A percentile compares a stretch with the other conserved stretches of the same genome.
These are phyloP conservation scores for Fusarium euwallaceae DNA, from an alignment of 2,329 filamentous ascomycete species.

Conservation along the genomic window DNA sequence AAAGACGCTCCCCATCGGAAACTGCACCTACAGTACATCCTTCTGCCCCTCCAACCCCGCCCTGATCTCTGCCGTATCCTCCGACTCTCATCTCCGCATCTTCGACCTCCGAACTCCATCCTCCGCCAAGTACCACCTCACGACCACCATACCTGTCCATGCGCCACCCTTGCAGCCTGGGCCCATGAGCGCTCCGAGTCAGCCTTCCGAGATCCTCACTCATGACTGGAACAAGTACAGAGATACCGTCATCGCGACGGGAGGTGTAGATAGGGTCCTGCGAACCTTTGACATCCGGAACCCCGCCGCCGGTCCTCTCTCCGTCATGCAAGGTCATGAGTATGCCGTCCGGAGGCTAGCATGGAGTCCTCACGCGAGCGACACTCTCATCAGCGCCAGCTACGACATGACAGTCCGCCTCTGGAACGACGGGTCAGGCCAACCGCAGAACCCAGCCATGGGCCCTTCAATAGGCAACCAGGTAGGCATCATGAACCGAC, in stretches of 20 bases:
- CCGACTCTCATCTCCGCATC: slow-evolving; percentile 88
- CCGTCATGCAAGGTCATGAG: slow-evolving; percentile 85
- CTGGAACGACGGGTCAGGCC: slow-evolving; percentile 81
- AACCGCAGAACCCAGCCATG: slow-evolving; percentile 51
- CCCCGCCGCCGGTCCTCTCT: slow-evolving; percentile 77
- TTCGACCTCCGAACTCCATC: slow-evolving; percentile 93
- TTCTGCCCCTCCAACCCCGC: slow-evolving; percentile 91
- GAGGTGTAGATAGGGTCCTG: slow-evolving; percentile 87
- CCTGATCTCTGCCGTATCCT: slow-evolving; percentile 87
- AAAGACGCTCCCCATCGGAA: slow-evolving; percentile 89
- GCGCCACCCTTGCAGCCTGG: slow-evolving; percentile 66
- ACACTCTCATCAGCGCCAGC: slow-evolving; percentile 88
- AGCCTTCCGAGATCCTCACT: slow-evolving; percentile 87
- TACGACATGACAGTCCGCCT: slow-evolving; percentile 98
- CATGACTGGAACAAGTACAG: slow-evolving; percentile 99
- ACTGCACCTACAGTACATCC: slow-evolving; percentile 92
- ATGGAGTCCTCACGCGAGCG: slow-evolving; percentile 94
- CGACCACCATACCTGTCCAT: slow-evolving; percentile 86
- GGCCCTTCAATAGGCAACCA: slow-evolving; percentile 72
- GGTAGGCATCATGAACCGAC: slow-evolving; percentile 88
- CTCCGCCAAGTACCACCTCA: slow-evolving; percentile 89
- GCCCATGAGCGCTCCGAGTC: slow-evolving; percentile 54
- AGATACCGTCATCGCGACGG: slow-evolving; percentile 85
- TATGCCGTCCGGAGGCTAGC: slow-evolving; percentile 89
- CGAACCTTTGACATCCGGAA: slow-evolving; percentile 92